Conservation (phyloP, 1,139 yeast genomes). For the Suhomyces panamericanus region DNA sequence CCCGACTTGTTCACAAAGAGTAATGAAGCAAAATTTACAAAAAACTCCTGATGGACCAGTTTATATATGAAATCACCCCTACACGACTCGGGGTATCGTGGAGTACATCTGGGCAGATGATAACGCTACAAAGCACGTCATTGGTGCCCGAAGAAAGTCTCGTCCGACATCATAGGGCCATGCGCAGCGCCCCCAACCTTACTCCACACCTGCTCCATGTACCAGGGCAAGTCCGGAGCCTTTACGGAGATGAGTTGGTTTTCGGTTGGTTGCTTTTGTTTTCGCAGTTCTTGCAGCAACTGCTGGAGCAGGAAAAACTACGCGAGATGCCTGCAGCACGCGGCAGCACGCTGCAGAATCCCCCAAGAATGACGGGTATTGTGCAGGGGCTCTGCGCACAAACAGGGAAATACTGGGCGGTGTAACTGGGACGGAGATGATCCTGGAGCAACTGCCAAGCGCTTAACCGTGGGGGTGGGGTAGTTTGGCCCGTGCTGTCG, state of each 20-base stretch:
- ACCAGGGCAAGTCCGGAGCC: neutral
- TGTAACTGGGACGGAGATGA: neutral
- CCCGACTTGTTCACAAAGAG: neutral
- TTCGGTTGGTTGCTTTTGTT: neutral
- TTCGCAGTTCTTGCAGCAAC: slow-evolving; percentile 2
- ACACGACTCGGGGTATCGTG: slow-evolving; percentile 5
- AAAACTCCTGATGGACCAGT: neutral
- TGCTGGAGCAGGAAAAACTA: slow-evolving; percentile 1
- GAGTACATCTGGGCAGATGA: neutral
- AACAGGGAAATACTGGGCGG: neutral
- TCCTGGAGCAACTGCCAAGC: neutral
- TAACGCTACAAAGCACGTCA: slow-evolving; percentile 4
- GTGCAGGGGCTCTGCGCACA: neutral
- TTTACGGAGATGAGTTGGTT: neutral
- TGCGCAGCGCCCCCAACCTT: slow-evolving; percentile 3
- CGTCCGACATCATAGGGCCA: neutral
- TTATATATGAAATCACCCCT: slow-evolving; percentile 5
- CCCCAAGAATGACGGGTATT: neutral
- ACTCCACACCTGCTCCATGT: neutral
- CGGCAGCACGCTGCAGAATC: neutral
- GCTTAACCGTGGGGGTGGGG: neutral
- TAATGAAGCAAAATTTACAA: neutral
- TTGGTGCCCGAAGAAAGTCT: slow-evolving; percentile 1
- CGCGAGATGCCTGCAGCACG: slow-evolving; percentile 1
- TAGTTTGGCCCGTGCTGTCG: too few relatives aligned